phyloP scores from a whole-genome alignment of 2,329 filamentous ascomycete genomes.

The Xylariales sp. region DNA sequence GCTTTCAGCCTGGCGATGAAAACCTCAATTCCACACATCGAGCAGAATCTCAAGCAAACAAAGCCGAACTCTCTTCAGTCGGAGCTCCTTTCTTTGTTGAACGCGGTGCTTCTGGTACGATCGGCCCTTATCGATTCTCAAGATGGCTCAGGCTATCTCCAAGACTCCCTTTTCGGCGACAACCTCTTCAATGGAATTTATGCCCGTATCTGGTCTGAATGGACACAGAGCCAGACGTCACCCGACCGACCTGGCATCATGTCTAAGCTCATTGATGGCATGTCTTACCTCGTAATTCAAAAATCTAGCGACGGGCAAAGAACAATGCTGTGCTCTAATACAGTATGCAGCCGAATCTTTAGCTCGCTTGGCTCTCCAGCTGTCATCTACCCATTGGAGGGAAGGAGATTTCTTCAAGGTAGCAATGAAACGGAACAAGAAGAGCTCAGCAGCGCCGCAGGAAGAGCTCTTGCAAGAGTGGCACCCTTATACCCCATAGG shows the following conservation, averaged over 20 bases:
- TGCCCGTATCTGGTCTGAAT: slow-evolving; percentile 19
- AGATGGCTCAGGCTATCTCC: slow-evolving; percentile 7
- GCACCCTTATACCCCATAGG: slow-evolving; percentile 21
- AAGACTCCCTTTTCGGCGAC: slow-evolving; percentile 25
- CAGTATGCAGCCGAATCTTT: slow-evolving; percentile 19
- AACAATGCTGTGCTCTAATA: slow-evolving; percentile 20
- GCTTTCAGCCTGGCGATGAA: slow-evolving; percentile 45
- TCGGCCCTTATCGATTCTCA: slow-evolving; percentile 12
- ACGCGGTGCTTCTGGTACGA: slow-evolving; percentile 37
- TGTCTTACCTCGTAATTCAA: slow-evolving; percentile 21
- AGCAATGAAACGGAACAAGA: slow-evolving; percentile 5
- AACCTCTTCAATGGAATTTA: slow-evolving; percentile 21
- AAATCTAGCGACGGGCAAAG: slow-evolving; percentile 11
- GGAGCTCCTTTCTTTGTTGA: slow-evolving; percentile 48
- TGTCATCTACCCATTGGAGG: slow-evolving; percentile 19
- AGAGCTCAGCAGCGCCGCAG: slow-evolving; percentile 19
- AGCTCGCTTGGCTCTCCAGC: slow-evolving; percentile 18
- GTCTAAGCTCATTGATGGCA: slow-evolving; percentile 21
- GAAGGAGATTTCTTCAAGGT: slow-evolving; percentile 11
- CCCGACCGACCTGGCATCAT: slow-evolving; percentile 17
- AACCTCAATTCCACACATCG: slow-evolving; percentile 41
- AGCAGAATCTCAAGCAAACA: slow-evolving; percentile 44
- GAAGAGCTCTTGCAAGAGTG: slow-evolving; percentile 18
- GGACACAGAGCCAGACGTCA: slow-evolving; percentile 9
- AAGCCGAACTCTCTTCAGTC: slow-evolving; percentile 45